phyloP scores from a whole-genome alignment of 768 basidiomycete species.

The Lentinula edodes region DNA sequence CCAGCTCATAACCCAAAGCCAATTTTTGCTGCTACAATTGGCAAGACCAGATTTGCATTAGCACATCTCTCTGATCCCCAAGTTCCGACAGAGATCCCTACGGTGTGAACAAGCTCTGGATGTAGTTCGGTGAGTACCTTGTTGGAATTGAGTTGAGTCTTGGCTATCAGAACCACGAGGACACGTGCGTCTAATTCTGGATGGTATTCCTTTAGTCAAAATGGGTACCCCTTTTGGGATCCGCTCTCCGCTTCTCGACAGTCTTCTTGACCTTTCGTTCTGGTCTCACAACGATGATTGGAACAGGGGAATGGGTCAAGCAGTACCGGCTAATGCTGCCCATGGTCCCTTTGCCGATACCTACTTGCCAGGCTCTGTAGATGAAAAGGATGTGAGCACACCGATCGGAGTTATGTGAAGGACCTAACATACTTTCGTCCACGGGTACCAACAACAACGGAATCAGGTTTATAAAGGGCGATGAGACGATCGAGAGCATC shows the following conservation, averaged over 20 bases:
- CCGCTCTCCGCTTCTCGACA: slow-evolving; percentile 77
- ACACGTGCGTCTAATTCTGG: background rate
- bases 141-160: background rate
- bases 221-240: slow-evolving; percentile 83
- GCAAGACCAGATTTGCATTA: background rate
- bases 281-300: slow-evolving; percentile 92
- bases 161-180: background rate
- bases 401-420: background rate
- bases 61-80: background rate
- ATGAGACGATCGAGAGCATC: slow-evolving; percentile 89
- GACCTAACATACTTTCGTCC: slow-evolving; percentile 47
- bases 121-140: background rate
- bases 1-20: no score
- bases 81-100: background rate
- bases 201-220: slow-evolving; percentile 38
- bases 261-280: slow-evolving; percentile 83
- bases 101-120: background rate
- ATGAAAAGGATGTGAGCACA: slow-evolving; percentile 12
- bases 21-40: background rate
- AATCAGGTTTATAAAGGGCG: slow-evolving; percentile 86
- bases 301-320: slow-evolving; percentile 34
- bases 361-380: slow-evolving; percentile 28
- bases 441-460: slow-evolving; percentile 88
- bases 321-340: slow-evolving; percentile 47
- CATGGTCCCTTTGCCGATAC: slow-evolving; percentile 20